Conservation (phyloP, 2,329 filamentous ascomycete species). For the Cercospora sp. region DNA sequence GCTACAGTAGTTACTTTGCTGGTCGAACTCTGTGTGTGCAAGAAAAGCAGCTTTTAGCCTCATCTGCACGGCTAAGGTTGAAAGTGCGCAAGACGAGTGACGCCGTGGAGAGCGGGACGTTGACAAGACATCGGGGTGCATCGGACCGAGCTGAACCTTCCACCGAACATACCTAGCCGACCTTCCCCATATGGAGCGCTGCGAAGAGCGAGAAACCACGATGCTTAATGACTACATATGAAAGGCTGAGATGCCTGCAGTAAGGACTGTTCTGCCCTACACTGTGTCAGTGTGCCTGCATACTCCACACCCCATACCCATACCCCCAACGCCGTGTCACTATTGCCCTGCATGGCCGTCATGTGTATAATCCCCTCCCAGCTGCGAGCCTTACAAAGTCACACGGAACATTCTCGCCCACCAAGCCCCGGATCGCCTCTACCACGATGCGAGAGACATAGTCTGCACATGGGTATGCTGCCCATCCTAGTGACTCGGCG, state of each 20-base stretch:
- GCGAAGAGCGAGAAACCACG: not conserved
- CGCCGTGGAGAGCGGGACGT: not conserved
- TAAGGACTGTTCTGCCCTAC: slow-evolving; percentile 6
- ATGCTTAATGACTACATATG: not conserved
- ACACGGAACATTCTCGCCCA: slow-evolving; percentile 79
- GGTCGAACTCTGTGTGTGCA: not conserved
- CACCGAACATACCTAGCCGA: not conserved
- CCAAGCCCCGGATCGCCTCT: slow-evolving; percentile 73
- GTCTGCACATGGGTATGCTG: slow-evolving; percentile 75
- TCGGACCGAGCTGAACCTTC: not conserved
- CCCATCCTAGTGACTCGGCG: slow-evolving; percentile 74
- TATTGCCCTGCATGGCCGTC: slow-evolving; percentile 21
- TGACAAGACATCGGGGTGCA: not conserved
- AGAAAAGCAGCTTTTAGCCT: slow-evolving; percentile 10
- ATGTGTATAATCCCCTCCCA: slow-evolving; percentile 55
- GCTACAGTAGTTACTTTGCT: not conserved
- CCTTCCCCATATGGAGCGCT: not conserved
- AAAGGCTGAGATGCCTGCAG: not conserved
- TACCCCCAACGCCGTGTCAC: slow-evolving; percentile 6
- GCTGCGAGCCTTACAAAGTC: slow-evolving; percentile 79
- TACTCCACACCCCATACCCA: not conserved
- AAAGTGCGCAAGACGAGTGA: not conserved
- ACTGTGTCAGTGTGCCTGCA: not conserved
- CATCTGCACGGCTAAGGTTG: slow-evolving; percentile 9
- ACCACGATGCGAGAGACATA: slow-evolving; percentile 83